Evolutionary conservation across 2,329 filamentous ascomycete genomes (phyloP), one percentile per base, ranked within the genome.

Genomic region (Trichoderma sp.): DNA sequence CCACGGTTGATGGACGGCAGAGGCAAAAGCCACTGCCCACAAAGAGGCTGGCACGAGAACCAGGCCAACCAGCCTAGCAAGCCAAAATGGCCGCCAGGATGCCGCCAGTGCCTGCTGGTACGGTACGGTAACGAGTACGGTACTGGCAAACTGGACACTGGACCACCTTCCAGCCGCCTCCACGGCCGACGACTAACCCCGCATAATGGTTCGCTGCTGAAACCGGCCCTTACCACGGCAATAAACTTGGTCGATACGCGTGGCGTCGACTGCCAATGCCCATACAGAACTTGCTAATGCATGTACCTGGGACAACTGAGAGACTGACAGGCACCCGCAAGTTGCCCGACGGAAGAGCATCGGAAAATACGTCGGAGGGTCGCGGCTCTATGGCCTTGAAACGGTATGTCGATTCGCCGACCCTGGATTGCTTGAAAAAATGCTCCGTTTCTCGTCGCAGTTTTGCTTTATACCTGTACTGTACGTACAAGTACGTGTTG

Each of bases 141-240:
- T 36, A 36, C 34, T 36, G 34, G 34, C 34, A 36, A 36, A 36
- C 34, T 43, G 36, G 36, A 17, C 8, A 20, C 15, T 64, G 23
- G 20, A 47, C 36, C 32, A 34, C n/a, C n/a, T 47, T 34, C 43
- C 47, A 30, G n/a, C 11, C 17, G 55, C 17, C 61, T 28, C 57
- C 65, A 23, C 32, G 50, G 7, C 65, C 26, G 20, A 53, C 58
- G 47, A 63, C 64, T 53, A 68, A 72, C 70, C 70, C 70, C 70
- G 70, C 70, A 72, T 71, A 71, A 53, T 68, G 32, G 62, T 61
- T 67, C 53, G 55, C 61, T 67, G 30, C 53, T 71, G 63, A 67
- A 71, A 66, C 62, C 70, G 70, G 62, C 47, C 57, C 70, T 67
- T 36, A 71, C 63, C 28, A 67, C 53, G 70, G 62, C 55, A 71